phyloP scores from a whole-genome alignment of 148 eudicot genomes.

The Polygonum aviculare region DNA sequence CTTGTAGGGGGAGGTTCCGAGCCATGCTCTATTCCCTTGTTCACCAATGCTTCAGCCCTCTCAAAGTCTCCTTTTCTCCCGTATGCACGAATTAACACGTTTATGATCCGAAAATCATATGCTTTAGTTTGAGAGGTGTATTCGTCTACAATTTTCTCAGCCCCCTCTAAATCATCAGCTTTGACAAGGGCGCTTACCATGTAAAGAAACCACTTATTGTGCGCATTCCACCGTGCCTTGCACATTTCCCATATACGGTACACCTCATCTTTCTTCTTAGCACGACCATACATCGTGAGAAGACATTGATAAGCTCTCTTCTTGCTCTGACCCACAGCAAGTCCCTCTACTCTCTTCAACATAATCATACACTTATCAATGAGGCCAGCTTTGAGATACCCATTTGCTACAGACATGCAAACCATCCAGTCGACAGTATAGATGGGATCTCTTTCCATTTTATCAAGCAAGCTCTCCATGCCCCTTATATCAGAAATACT shows the following conservation, averaged over 20 bases:
- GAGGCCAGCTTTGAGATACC: slow-evolving; percentile 25
- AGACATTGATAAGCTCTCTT: slow-evolving; percentile 23
- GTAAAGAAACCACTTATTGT: slow-evolving; percentile 22
- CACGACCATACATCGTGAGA: slow-evolving; percentile 21
- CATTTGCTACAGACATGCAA: slow-evolving; percentile 26
- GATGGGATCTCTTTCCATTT: slow-evolving; percentile 31
- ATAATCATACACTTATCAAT: slow-evolving; percentile 19
- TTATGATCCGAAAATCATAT: slow-evolving; percentile 18
- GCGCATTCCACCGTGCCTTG: slow-evolving; percentile 15
- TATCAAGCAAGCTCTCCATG: slow-evolving; percentile 30
- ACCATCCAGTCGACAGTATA: slow-evolving; percentile 17
- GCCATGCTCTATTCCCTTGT: slow-evolving; percentile 15
- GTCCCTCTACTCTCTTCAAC: slow-evolving; percentile 28
- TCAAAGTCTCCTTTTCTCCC: slow-evolving; percentile 24
- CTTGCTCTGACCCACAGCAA: slow-evolving; percentile 15
- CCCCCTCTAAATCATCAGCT: slow-evolving; percentile 34
- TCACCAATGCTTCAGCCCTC: slow-evolving; percentile 23
- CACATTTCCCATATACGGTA: slow-evolving; percentile 29
- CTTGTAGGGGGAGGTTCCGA: slow-evolving; percentile 16
- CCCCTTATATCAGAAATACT: slow-evolving; percentile 16
- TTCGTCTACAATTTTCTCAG: slow-evolving; percentile 22
- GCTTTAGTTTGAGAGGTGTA: slow-evolving; percentile 6
- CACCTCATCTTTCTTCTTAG: slow-evolving; percentile 32
- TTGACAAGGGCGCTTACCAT: slow-evolving; percentile 29
- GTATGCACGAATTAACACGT: slow-evolving; percentile 25